phyloP scores from a whole-genome alignment of 2,329 filamentous ascomycete genomes.

The Colletotrichum tabaci region DNA sequence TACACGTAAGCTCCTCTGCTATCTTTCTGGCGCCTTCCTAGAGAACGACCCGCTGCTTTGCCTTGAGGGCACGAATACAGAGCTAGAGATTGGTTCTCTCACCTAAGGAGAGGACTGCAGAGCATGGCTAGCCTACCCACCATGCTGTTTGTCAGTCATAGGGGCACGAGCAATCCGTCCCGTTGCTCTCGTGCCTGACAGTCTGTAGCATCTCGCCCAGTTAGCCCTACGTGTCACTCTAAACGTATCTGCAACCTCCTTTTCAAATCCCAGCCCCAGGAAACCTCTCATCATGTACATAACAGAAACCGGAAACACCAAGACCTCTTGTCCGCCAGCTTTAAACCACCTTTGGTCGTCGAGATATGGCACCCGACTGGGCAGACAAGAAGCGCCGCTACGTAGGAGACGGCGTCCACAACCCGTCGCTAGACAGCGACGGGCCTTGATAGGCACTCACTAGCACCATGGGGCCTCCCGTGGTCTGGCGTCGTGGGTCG shows the following conservation, averaged over 20 bases:
- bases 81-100: too few species aligned
- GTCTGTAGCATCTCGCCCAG: not conserved
- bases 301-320: not conserved
- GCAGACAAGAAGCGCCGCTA: not conserved
- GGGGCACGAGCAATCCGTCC: not conserved
- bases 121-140: not conserved
- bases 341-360: not conserved
- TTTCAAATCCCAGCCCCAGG: not conserved
- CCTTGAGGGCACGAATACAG: not conserved
- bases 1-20: too few species aligned
- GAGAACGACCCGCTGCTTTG: too few species aligned
- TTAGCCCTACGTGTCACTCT: too few species aligned
- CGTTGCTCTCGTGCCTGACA: not conserved
- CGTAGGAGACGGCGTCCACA: not conserved
- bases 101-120: not conserved
- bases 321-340: not conserved
- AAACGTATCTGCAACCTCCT: too few species aligned
- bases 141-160: not conserved
- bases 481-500: not conserved
- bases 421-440: slow-evolving; percentile 9
- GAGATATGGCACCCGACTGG: not conserved
- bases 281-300: not conserved
- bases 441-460: not conserved
- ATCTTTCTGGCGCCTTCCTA: too few species aligned
- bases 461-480: not conserved